Percentiles rank a stretch among this genome's conserved stretches.
Evolutionary conservation across 2,329 filamentous ascomycete species (phyloP).

Genomic region (Sphaerulina vaccinii): DNA sequence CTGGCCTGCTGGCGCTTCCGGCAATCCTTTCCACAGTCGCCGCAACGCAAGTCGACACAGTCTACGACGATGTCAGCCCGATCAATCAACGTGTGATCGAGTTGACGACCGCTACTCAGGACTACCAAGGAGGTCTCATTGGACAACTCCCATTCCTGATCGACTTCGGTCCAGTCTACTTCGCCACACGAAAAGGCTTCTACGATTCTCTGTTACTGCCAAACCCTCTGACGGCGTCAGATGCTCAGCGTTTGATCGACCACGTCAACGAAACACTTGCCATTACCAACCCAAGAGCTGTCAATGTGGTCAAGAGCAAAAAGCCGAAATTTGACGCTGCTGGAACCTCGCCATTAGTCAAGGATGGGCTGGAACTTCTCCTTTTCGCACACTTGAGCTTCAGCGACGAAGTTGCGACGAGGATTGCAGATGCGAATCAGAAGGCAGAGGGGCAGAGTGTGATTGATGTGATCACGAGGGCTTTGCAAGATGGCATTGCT

Average conservation of each 20-base stretch:
- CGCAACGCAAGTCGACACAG: neutral
- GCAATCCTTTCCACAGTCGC: neutral
- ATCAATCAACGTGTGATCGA: conserved; percentile 6
- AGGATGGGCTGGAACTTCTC: conserved; percentile 7
- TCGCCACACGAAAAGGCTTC: conserved; percentile 23
- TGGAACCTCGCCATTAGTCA: conserved; percentile 1
- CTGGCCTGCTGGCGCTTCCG: neutral
- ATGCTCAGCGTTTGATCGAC: conserved; percentile 16
- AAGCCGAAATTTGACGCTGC: conserved; percentile 3
- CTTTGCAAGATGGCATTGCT: conserved; percentile 7
- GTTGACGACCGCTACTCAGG: conserved; percentile 4
- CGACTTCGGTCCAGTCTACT: conserved; percentile 17
- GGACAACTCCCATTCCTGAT: conserved; percentile 4
- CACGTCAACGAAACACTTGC: conserved; percentile 20
- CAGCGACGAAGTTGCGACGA: conserved; percentile 10
- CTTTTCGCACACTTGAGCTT: conserved; percentile 12
- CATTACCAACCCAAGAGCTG: conserved; percentile 18
- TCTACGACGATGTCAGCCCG: conserved; percentile 9
- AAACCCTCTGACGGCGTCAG: conserved; percentile 9
- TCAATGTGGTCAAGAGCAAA: conserved; percentile 7
- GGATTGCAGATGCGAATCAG: neutral
- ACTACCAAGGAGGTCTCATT: conserved; percentile 10
- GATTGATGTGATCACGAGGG: conserved; percentile 14
- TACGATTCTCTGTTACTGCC: conserved; percentile 18
- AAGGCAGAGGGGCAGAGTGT: conserved; percentile 5